These are phyloP conservation scores for Pulveroboletus sp. DNA, from an alignment of 768 basidiomycete genomes.

Conservation along the genomic window DNA sequence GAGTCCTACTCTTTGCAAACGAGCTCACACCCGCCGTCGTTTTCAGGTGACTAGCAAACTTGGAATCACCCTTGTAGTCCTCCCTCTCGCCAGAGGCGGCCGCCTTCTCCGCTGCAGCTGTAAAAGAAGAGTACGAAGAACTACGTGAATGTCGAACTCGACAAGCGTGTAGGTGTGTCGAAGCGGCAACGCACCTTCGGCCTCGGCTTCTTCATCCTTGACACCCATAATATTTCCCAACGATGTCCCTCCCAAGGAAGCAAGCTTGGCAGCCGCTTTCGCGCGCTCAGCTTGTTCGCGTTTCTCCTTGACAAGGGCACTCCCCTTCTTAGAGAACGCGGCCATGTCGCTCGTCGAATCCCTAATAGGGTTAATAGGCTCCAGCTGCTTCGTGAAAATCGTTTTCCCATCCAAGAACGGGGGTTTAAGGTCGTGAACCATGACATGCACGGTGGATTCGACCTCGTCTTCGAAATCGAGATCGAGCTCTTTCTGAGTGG, in stretches of 20 bases:
- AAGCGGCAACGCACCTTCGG: slow-evolving; percentile 66
- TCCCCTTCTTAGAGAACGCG: slow-evolving; percentile 95
- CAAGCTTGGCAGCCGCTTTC: slow-evolving; percentile 94
- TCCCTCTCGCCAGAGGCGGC: slow-evolving; percentile 53
- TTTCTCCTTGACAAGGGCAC: slow-evolving; percentile 89
- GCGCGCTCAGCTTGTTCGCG: slow-evolving; percentile 94
- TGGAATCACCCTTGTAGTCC: slow-evolving; percentile 89
- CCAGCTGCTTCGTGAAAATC: slow-evolving; percentile 94
- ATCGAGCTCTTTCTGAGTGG: slow-evolving; percentile 82
- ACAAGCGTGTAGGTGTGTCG: slow-evolving; percentile 27
- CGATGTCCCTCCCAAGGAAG: slow-evolving; percentile 85
- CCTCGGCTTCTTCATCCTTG: slow-evolving; percentile 90
- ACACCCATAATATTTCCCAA: slow-evolving; percentile 99
- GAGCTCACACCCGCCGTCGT: slow-evolving; percentile 70
- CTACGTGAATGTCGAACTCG: slow-evolving; percentile 83
- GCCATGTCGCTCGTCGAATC: slow-evolving; percentile 95
- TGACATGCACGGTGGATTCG: slow-evolving; percentile 94
- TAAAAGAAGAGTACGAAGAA: slow-evolving; percentile 33
- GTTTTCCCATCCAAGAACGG: slow-evolving; percentile 97
- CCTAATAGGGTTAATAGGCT: slow-evolving; percentile 94
- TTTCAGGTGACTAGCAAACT: slow-evolving; percentile 95
- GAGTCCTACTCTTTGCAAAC: slow-evolving; percentile 77
- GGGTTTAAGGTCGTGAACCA: slow-evolving; percentile 95
- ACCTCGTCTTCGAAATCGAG: slow-evolving; percentile 96
- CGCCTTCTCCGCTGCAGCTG: slow-evolving; percentile 54